Conservation (phyloP, 495 filamentous ascomycete species). For the Aspergillus panamensis region DNA sequence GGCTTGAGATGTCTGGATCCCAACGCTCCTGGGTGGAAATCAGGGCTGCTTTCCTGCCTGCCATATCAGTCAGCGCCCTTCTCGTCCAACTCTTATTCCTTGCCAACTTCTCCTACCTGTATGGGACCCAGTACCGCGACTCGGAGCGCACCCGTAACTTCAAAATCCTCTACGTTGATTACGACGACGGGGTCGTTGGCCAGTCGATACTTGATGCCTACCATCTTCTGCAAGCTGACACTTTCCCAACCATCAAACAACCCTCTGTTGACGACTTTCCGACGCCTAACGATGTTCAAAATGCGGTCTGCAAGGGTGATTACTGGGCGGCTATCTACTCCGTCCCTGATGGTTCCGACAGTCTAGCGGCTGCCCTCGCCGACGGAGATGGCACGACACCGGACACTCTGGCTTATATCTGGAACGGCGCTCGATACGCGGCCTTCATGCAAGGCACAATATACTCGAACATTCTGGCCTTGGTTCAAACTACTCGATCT, state of each 20-base stretch:
- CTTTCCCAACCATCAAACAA: conserved; percentile 33
- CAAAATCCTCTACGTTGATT: conserved; percentile 35
- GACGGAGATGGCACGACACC: conserved; percentile 16
- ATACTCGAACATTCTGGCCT: conserved; percentile 9
- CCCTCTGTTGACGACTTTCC: conserved; percentile 22
- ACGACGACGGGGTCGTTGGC: conserved; percentile 42
- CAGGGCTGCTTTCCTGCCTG: conserved; percentile 2
- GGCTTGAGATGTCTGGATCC: too few relatives aligned
- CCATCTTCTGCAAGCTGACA: conserved; percentile 22
- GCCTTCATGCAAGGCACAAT: conserved; percentile 28
- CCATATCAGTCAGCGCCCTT: not conserved
- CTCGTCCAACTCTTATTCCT: not conserved
- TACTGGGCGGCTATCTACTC: conserved; percentile 43
- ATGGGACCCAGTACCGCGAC: not conserved
- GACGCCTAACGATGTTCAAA: conserved; percentile 19
- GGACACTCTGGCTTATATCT: conserved; percentile 34
- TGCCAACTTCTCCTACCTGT: conserved; percentile 4
- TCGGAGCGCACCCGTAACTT: not conserved
- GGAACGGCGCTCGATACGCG: conserved; percentile 45
- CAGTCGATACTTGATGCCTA: conserved; percentile 37
- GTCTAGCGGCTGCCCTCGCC: conserved; percentile 24
- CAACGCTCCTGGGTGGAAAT: too few relatives aligned
- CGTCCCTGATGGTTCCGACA: conserved; percentile 24
- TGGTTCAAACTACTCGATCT: conserved; percentile 23
- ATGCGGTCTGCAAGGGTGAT: conserved; percentile 33